Evolutionary conservation across 805 yeast genomes (phyloP), one percentile per base, ranked within the genome.

Genomic region (Kluyveromyces dobzhanskii): DNA sequence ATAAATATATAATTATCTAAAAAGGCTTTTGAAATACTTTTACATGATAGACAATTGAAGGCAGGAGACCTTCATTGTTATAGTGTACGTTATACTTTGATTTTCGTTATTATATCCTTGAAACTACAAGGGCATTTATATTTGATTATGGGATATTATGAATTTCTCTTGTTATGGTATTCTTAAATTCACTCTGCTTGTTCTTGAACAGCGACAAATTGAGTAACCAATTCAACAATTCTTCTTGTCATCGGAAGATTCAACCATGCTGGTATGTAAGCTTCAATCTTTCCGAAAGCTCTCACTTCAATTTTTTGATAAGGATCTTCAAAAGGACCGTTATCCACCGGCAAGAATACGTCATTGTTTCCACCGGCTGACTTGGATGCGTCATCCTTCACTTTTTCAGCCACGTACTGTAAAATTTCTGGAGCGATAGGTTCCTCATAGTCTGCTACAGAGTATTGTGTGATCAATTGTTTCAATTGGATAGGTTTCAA

Each of bases 401-500:
- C 92, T 53, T 73, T 74, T 46, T 80, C 83, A 13, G 96, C 94
- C 41, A 90, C 85, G 25, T 78, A 79, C 51, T 80, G 78, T 46
- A 85, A 71, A 38, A 88, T 86, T 40, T 78, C 82, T 30, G 85
- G 80, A 12, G 90, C 79, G 44, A 90, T 80, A 32, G 97, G 97
- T 2, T 86, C 75, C 66, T 92, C 98, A 57, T 90, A 92, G 56
- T 90, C 97, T 8, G 96, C 95, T 47, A 82, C 83, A 46, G 78
- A 78, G 57, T 94, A 92, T 58, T 85, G 94, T 12, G 90, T 73
- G 47, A 92, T 80, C 57, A 92, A 69, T 62, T 85, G 85, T 67
- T 92, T 97, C 51, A 92, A 80, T 69, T 92, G 98, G n/a, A 84
- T 78, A 18, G 98, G 97, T 54, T 82, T 84, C 66, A 92, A 73